A percentile compares a stretch with the other conserved stretches of the same genome.
Evolutionary conservation across 345 rosid species (phyloP).

Genomic region (Mallotus nudiflorus): DNA sequence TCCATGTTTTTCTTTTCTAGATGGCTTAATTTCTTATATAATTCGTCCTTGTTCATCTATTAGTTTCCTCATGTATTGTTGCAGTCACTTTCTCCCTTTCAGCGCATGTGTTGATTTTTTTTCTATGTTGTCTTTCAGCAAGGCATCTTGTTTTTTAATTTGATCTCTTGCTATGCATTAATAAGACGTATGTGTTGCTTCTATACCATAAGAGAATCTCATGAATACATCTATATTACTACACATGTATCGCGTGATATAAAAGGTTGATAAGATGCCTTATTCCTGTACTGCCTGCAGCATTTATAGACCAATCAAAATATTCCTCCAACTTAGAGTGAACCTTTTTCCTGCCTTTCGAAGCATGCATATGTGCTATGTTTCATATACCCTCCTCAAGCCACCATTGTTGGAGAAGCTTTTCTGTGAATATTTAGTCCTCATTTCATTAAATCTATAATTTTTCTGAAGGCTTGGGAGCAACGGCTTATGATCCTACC

Average conservation of each 20-base stretch:
- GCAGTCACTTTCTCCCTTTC: neutral
- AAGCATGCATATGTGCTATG: neutral
- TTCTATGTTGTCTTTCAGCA: neutral
- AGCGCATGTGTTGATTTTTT: neutral
- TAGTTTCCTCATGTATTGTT: neutral
- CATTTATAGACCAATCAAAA: conserved; percentile 5
- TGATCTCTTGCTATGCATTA: neutral
- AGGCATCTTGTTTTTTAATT: neutral
- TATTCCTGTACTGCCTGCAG: neutral
- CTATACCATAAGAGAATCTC: neutral
- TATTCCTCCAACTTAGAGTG: neutral
- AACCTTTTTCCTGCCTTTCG: neutral
- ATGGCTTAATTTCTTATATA: neutral
- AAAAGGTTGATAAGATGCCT: neutral
- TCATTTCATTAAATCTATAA: neutral
- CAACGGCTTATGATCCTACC: neutral
- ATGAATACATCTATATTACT: neutral
- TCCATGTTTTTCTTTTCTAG: neutral
- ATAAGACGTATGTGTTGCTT: neutral
- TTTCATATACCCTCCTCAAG: neutral
- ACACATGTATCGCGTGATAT: neutral
- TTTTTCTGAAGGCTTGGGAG: neutral
- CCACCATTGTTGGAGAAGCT: no score
- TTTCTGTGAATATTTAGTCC: neutral
- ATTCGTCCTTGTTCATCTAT: neutral